A percentile compares a stretch with the other conserved stretches of the same genome.
Evolutionary conservation across 108 stramenopile genomes (phyloP).

Genomic region (Skeletonema grethae): DNA sequence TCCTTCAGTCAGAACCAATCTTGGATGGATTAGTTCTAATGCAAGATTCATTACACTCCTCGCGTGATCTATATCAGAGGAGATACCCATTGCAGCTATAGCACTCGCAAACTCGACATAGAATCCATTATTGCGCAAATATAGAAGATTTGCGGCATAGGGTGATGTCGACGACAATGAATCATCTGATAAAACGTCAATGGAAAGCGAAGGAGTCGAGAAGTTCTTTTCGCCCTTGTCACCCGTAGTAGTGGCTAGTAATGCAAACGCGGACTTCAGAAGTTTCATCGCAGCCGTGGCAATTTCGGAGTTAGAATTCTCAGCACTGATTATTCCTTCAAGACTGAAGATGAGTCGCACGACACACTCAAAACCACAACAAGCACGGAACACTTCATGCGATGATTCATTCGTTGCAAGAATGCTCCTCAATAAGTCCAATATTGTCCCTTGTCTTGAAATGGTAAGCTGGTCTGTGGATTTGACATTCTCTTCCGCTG

Average conservation of each 20-base stretch:
- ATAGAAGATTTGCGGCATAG: conserved; percentile 58
- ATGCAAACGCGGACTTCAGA: conserved; percentile 52
- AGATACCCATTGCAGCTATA: conserved; percentile 60
- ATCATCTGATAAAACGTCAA: conserved; percentile 34
- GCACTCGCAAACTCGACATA: conserved; percentile 80
- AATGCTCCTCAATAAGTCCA: conserved; percentile 59
- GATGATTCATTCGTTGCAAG: conserved; percentile 62
- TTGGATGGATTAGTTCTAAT: conserved; percentile 73
- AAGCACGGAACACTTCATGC: conserved; percentile 71
- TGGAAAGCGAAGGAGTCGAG: conserved; percentile 21
- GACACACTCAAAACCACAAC: conserved; percentile 71
- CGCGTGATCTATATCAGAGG: conserved; percentile 47
- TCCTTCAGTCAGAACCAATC: conserved; percentile 48
- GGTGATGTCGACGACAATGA: conserved; percentile 45
- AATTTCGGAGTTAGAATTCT: conserved; percentile 13
- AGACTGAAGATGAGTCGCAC: conserved; percentile 56
- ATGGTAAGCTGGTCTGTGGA: conserved; percentile 22
- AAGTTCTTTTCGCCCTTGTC: conserved; percentile 5
- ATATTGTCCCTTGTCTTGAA: conserved; percentile 33
- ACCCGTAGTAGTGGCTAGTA: conserved; percentile 60
- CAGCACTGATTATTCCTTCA: conserved; percentile 41
- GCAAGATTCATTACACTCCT: conserved; percentile 62
- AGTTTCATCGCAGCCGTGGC: conserved; percentile 47
- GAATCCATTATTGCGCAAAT: conserved; percentile 64
- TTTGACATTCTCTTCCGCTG: not conserved